Base-by-base conservation (phyloP, 805 yeast genomes). In the Schwanniomyces sp. region DNA sequence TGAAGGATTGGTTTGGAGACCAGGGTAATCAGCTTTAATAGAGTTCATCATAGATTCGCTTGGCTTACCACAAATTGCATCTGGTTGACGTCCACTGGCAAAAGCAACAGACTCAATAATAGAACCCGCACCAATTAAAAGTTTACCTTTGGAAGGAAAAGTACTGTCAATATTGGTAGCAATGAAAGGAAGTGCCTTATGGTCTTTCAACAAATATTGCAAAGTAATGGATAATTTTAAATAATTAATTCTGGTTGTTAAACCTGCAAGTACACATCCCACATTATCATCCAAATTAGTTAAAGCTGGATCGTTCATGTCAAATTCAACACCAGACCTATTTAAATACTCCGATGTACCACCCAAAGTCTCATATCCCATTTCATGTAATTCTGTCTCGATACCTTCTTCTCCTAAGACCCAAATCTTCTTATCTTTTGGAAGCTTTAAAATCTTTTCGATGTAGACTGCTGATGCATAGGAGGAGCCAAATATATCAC, bases 161-260 rank as follows among this genome's bases (percentile, higher is more conserved):
- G 99, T 94, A 1, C 96, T 86, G 66, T 94, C 99, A 38, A 88
- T 88, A 65, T 94, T 94, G 5, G 98, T 94, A 18, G 97, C 98
- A 53, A 94, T 75, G 66, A 90, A 94, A 28, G 84, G 79, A 3
- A 89, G 75, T 2, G 76, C 72, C 43, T 84, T 82, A 49, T 70
- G 55, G 49, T 72, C 69, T 48, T 84, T 80, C 51, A 77, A 74
- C 43, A 94, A 73, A 58, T 94, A 91, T 58, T 89, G 91, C 72
- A 91, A 75, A 6, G 97, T 87, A 28, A 82, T 72, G 1, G 96
- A 87, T 44, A 91, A 69, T 67, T 89, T 87, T 61, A 86, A 83
- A 63, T 94, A 94, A 68, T 88, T 92, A 53, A 92, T 64, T 40
- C 79, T 78, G 17, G 82, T 71, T 55, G 89, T 94, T 46, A 94